phyloP scores from a whole-genome alignment of 2,329 filamentous ascomycete species.

The Tolypocladium amazonense region DNA sequence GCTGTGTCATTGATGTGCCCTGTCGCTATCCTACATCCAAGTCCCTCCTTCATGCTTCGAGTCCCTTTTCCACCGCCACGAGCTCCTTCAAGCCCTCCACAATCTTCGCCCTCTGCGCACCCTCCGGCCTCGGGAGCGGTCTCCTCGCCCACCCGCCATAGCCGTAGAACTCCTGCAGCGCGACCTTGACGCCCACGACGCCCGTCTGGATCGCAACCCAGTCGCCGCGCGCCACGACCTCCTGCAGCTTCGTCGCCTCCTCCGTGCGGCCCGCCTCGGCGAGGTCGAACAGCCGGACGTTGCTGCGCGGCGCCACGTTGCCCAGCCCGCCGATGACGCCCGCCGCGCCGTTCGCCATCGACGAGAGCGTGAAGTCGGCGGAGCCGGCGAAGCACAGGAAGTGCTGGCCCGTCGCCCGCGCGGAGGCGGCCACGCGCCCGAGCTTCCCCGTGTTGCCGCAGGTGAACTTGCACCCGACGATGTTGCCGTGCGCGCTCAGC shows the following conservation, averaged over 20 bases:
- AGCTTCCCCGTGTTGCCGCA: slow-evolving; percentile 55
- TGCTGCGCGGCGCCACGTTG: slow-evolving; percentile 58
- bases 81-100: slow-evolving; percentile 48
- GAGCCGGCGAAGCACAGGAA: slow-evolving; percentile 66
- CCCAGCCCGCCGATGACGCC: slow-evolving; percentile 65
- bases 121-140: slow-evolving; percentile 53
- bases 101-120: slow-evolving; percentile 42
- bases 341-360: slow-evolving; percentile 56
- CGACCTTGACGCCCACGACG: slow-evolving; percentile 58
- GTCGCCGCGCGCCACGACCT: slow-evolving; percentile 53
- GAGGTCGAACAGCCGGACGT: slow-evolving; percentile 48
- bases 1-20: background rate
- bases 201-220: slow-evolving; percentile 61
- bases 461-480: slow-evolving; percentile 52
- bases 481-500: slow-evolving; percentile 42
- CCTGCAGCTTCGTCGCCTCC: slow-evolving; percentile 53
- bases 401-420: slow-evolving; percentile 19
- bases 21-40: background rate
- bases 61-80: slow-evolving; percentile 53
- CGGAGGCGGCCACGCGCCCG: slow-evolving; percentile 30
- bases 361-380: slow-evolving; percentile 64
- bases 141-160: slow-evolving; percentile 52
- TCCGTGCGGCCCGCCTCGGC: slow-evolving; percentile 44
- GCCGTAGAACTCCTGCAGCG: slow-evolving; percentile 48
- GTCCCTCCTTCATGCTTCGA: slow-evolving; percentile 18